These are phyloP conservation scores for Nakazawaea sp. DNA, from an alignment of 805 yeast genomes.

Conservation along the genomic window DNA sequence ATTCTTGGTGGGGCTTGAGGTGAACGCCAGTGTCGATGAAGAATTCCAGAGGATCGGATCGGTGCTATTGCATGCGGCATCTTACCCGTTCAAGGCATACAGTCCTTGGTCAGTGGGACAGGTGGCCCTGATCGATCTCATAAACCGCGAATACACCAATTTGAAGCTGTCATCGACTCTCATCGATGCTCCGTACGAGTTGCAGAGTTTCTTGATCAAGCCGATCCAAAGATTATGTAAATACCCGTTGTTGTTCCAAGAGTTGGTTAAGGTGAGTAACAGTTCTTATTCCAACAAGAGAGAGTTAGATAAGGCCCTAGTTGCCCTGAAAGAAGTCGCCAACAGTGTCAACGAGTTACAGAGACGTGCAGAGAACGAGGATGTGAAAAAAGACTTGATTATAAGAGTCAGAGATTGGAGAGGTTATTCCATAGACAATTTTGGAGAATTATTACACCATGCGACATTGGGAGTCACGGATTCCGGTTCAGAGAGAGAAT, in stretches of 20 bases:
- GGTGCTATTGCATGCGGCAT: slow-evolving; percentile 74
- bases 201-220: slow-evolving; percentile 82
- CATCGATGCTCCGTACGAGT: slow-evolving; percentile 80
- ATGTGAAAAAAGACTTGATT: slow-evolving; percentile 56
- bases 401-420: slow-evolving; percentile 87
- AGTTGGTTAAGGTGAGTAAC: slow-evolving; percentile 62
- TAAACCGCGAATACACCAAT: slow-evolving; percentile 53
- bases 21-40: slow-evolving; percentile 70
- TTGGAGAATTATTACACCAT: slow-evolving; percentile 79
- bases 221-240: slow-evolving; percentile 97
- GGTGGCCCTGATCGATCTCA: slow-evolving; percentile 77
- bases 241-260: slow-evolving; percentile 79
- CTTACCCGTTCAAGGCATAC: slow-evolving; percentile 75
- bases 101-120: slow-evolving; percentile 95
- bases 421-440: slow-evolving; percentile 70
- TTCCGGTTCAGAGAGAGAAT: slow-evolving; percentile 72
- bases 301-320: slow-evolving; percentile 66
- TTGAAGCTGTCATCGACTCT: slow-evolving; percentile 48
- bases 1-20: slow-evolving; percentile 81
- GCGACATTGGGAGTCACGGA: slow-evolving; percentile 68
- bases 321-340: slow-evolving; percentile 78
- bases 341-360: slow-evolving; percentile 88
- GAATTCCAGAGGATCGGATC: slow-evolving; percentile 84
- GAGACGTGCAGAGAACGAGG: slow-evolving; percentile 82
- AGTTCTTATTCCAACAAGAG: slow-evolving; percentile 43